These are phyloP conservation scores for Melocanna baccifera DNA, from an alignment of 176 grass and related monocot species.

Conservation along the genomic window DNA sequence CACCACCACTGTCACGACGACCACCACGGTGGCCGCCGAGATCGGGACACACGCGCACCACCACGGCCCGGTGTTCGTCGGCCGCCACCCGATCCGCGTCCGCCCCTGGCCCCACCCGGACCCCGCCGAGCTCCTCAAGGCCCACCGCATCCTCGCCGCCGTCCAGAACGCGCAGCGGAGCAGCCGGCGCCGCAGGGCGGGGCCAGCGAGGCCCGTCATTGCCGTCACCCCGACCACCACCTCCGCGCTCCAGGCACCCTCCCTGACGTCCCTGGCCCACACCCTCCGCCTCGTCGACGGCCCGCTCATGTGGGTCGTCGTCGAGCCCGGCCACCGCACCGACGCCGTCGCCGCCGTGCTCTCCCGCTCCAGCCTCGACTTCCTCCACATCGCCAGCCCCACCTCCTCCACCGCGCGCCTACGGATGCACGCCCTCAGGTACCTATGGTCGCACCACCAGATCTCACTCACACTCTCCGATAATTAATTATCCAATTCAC, in stretches of 20 bases:
- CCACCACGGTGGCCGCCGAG: slow-evolving; percentile 31
- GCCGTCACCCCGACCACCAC: slow-evolving; percentile 56
- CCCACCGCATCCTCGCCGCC: slow-evolving; percentile 66
- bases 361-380: slow-evolving; percentile 44
- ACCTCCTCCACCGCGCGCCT: slow-evolving; percentile 26
- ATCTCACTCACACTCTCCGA: slow-evolving; percentile 3
- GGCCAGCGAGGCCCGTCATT: slow-evolving; percentile 37
- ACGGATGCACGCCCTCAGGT: slow-evolving; percentile 71
- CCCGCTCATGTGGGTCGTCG: slow-evolving; percentile 51
- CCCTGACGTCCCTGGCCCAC: slow-evolving; percentile 56
- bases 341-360: slow-evolving; percentile 65
- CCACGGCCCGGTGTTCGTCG: slow-evolving; percentile 66
- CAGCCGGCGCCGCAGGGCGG: slow-evolving; percentile 21
- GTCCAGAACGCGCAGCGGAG: slow-evolving; percentile 70
- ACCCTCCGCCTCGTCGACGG: slow-evolving; percentile 58
- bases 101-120: slow-evolving; percentile 70
- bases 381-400: slow-evolving; percentile 49
- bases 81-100: slow-evolving; percentile 77
- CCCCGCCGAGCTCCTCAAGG: slow-evolving; percentile 63
- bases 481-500: background rate
- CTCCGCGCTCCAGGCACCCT: slow-evolving; percentile 52
- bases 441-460: background rate
- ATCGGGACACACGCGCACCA: slow-evolving; percentile 22
- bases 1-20: background rate
- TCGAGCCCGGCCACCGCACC: slow-evolving; percentile 51